Percentiles rank a stretch among this genome's conserved stretches.
phyloP scores from a whole-genome alignment of 306 rosid species.

The Hippophae gyantsensis region DNA sequence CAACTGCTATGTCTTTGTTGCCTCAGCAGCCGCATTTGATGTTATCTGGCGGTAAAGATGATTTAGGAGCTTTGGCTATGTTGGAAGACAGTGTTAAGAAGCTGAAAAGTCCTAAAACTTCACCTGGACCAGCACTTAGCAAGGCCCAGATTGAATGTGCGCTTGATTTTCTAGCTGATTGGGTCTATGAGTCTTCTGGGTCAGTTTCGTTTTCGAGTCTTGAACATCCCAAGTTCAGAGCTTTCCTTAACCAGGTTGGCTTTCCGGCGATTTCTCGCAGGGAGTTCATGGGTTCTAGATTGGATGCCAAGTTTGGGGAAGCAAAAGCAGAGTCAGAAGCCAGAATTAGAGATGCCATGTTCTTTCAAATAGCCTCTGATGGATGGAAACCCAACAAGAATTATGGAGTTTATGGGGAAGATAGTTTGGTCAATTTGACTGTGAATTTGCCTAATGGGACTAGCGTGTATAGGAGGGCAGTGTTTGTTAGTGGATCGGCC shows the following conservation, averaged over 20 bases:
- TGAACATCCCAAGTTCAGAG: constrained; percentile 76
- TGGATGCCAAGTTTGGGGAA: constrained; percentile 60
- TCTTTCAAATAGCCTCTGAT: constrained; percentile 69
- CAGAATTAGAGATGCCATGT: constrained; percentile 78
- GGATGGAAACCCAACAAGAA: constrained; percentile 59
- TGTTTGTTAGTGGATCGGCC: constrained; percentile 56
- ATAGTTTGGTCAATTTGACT: constrained; percentile 52
- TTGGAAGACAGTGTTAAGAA: constrained; percentile 90
- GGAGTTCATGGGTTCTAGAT: constrained; percentile 44
- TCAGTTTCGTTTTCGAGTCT: constrained; percentile 68
- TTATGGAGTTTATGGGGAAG: constrained; percentile 28
- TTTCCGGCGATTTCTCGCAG: constrained; percentile 49
- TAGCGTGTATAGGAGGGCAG: constrained; percentile 65
- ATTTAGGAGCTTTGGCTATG: constrained; percentile 85
- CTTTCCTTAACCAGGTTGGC: constrained; percentile 73
- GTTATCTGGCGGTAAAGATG: constrained; percentile 89
- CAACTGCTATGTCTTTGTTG: constrained; percentile 22
- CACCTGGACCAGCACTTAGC: constrained; percentile 58
- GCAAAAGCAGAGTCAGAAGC: constrained; percentile 70
- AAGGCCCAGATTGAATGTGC: constrained; percentile 63
- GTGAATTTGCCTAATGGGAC: constrained; percentile 93
- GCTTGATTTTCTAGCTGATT: constrained; percentile 60
- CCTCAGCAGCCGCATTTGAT: constrained; percentile 60
- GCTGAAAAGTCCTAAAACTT: constrained; percentile 85
- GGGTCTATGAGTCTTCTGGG: constrained; percentile 81